These are phyloP conservation scores for Graphium sp. DNA, from an alignment of 2,329 filamentous ascomycete genomes.

Conservation along the genomic window DNA sequence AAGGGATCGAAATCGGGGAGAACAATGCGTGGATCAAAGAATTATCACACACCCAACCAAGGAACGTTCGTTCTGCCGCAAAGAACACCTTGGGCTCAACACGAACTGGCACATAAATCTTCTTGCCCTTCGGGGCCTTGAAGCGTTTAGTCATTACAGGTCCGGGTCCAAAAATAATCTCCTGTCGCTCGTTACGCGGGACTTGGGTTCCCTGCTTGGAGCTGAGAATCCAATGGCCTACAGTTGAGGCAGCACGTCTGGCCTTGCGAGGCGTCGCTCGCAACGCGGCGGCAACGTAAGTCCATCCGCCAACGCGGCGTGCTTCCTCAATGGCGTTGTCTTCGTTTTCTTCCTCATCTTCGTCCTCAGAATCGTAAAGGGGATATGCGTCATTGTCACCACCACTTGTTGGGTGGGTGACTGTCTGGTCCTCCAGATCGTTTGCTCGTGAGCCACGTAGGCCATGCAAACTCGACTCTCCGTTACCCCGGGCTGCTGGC, in stretches of 20 bases:
- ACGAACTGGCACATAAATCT: conserved; percentile 87
- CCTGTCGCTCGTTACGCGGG: conserved; percentile 35
- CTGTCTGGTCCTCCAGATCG: conserved; percentile 75
- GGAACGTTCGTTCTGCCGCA: conserved; percentile 86
- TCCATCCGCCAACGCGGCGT: conserved; percentile 56
- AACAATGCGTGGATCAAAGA: too few relatives aligned
- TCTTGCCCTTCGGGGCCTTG: conserved; percentile 67
- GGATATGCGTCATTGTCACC: conserved; percentile 55
- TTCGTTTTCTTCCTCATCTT: conserved; percentile 65
- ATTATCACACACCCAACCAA: conserved; percentile 63
- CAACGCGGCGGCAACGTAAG: conserved; percentile 46
- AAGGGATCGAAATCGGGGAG: too few relatives aligned
- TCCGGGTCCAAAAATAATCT: conserved; percentile 34
- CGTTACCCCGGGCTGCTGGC: conserved; percentile 8
- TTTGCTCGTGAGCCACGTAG: conserved; percentile 16
- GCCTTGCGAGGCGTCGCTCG: conserved; percentile 3
- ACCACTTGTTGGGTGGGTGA: conserved; percentile 39
- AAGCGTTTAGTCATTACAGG: conserved; percentile 42
- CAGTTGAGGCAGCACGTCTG: conserved; percentile 2
- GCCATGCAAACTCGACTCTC: conserved; percentile 20
- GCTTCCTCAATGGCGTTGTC: conserved; percentile 65
- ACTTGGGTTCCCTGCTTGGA: conserved; percentile 21
- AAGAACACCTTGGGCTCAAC: conserved; percentile 98
- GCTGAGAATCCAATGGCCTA: conserved; percentile 1
- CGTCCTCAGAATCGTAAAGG: conserved; percentile 72